phyloP scores from a whole-genome alignment of 306 rosid genomes.

The Quercus dentata region DNA sequence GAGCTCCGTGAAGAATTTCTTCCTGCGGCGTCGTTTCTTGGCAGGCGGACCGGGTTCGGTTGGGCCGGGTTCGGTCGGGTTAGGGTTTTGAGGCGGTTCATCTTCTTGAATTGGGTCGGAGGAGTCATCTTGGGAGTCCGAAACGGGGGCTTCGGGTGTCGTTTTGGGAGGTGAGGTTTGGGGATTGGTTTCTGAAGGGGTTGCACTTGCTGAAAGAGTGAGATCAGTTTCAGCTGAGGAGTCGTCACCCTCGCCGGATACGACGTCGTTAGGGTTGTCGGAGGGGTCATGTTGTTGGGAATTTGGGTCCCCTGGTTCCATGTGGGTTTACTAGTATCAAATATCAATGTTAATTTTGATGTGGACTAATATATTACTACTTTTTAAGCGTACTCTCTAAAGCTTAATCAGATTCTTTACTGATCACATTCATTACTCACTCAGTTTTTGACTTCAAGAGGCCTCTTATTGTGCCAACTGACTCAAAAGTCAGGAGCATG shows the following conservation, averaged over 20 bases:
- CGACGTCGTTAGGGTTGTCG: constrained; percentile 30
- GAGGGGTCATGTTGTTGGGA: constrained; percentile 12
- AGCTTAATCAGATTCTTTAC: background rate
- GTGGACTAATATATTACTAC: background rate
- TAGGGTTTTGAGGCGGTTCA: constrained; percentile 15
- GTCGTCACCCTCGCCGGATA: constrained; percentile 20
- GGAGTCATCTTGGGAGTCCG: constrained; percentile 61
- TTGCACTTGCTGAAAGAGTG: constrained; percentile 29
- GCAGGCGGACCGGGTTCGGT: constrained; percentile 38
- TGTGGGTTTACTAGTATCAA: background rate
- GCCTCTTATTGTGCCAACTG: too few species aligned
- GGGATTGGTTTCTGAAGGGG: constrained; percentile 30
- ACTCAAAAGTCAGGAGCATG: too few species aligned
- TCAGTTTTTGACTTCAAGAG: too few species aligned
- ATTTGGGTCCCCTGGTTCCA: constrained; percentile 25
- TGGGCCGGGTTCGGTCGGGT: constrained; percentile 18
- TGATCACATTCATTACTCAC: background rate
- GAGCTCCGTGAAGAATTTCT: constrained; percentile 84
- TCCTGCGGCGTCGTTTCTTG: constrained; percentile 76
- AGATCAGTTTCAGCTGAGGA: constrained; percentile 44
- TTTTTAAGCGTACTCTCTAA: background rate
- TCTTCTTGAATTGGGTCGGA: constrained; percentile 49
- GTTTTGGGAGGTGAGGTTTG: constrained; percentile 36
- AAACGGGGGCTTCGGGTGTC: constrained; percentile 29
- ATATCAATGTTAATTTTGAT: background rate